Evolutionary conservation across 2,329 filamentous ascomycete genomes (phyloP).

Genomic region (Arthrobotrys megalospora): DNA sequence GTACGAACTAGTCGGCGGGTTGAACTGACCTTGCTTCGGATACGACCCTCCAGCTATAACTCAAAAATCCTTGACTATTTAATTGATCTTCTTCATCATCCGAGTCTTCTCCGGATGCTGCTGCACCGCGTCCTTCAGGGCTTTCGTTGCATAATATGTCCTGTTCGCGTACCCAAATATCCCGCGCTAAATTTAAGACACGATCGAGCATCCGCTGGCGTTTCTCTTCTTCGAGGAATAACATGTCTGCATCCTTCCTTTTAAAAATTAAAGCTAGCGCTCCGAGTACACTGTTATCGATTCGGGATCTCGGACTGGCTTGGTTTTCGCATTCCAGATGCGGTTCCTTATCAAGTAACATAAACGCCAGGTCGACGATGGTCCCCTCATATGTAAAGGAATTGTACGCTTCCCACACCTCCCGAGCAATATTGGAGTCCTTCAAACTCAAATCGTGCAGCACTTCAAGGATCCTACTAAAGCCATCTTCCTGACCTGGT

Average conservation of each 20-base stretch:
- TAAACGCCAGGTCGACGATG: slow-evolving; percentile 30
- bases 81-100: slow-evolving; percentile 69
- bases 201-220: slow-evolving; percentile 66
- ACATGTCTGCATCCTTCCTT: slow-evolving; percentile 63
- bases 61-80: slow-evolving; percentile 89
- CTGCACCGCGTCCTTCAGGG: slow-evolving; percentile 83
- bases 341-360: slow-evolving; percentile 26
- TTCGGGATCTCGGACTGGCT: slow-evolving; percentile 71
- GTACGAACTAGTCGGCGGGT: neutral
- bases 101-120: slow-evolving; percentile 76
- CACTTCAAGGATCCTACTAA: slow-evolving; percentile 76
- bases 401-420: slow-evolving; percentile 30
- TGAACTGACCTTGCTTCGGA: slow-evolving; percentile 85
- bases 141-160: slow-evolving; percentile 91
- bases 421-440: slow-evolving; percentile 30
- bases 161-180: slow-evolving; percentile 83
- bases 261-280: slow-evolving; percentile 55
- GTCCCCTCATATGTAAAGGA: slow-evolving; percentile 27
- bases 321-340: slow-evolving; percentile 67
- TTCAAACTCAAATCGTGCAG: slow-evolving; percentile 66
- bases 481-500: slow-evolving; percentile 92
- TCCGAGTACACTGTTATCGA: slow-evolving; percentile 68
- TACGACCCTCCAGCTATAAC: slow-evolving; percentile 94
- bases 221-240: slow-evolving; percentile 70
- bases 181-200: slow-evolving; percentile 74